Conservation (phyloP, 75 land plant species). For the Selaginella moellendorffii region DNA sequence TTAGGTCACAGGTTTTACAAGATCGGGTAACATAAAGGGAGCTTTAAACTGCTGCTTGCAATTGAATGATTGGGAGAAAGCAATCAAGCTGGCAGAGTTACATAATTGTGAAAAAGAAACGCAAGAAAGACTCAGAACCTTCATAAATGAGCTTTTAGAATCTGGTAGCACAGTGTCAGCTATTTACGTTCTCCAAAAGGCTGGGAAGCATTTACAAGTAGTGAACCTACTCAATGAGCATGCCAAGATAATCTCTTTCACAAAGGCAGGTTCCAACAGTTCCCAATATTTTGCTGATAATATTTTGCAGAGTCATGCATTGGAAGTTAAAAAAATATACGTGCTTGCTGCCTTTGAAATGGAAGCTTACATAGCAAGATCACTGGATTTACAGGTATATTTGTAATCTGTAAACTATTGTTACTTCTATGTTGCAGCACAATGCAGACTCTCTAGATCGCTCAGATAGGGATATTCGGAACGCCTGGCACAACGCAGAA, state of each 20-base stretch:
- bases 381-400: neutral
- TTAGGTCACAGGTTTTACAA: slow-evolving; percentile 22
- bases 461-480: slow-evolving; percentile 7
- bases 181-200: slow-evolving; percentile 13
- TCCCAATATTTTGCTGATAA: neutral
- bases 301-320: slow-evolving; percentile 14
- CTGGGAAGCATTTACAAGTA: slow-evolving; percentile 22
- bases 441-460: slow-evolving; percentile 6
- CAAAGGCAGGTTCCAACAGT: neutral
- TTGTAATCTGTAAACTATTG: neutral
- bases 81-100: slow-evolving; percentile 15
- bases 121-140: slow-evolving; percentile 7
- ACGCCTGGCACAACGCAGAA: slow-evolving; percentile 29
- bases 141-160: slow-evolving; percentile 12
- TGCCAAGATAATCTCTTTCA: slow-evolving; percentile 13
- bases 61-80: slow-evolving; percentile 26
- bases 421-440: neutral
- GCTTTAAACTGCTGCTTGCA: slow-evolving; percentile 29
- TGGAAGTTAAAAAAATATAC: slow-evolving; percentile 18
- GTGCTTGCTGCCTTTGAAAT: slow-evolving; percentile 23
- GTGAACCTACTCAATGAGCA: slow-evolving; percentile 15
- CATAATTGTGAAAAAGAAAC: slow-evolving; percentile 13
- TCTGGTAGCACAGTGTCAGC: slow-evolving; percentile 19
- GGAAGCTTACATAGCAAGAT: neutral
- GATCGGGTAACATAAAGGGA: slow-evolving; percentile 14